Conservation (phyloP, 2,329 filamentous ascomycete genomes). For the Verticillium nubilum region DNA sequence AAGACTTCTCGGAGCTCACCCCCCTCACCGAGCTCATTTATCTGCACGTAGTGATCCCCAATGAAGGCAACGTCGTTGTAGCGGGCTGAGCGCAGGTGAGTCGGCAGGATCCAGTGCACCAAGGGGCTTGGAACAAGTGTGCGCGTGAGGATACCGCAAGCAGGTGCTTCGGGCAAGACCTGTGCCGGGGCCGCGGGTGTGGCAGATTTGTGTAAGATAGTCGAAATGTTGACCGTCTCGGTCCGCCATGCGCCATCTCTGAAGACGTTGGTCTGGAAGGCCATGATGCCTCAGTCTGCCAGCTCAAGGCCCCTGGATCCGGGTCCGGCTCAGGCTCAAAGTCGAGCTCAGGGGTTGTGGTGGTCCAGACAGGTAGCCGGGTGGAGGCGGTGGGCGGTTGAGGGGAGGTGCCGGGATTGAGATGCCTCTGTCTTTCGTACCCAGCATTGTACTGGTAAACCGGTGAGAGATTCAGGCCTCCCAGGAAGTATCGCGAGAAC, state of each 20-base stretch:
- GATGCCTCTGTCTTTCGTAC: background rate
- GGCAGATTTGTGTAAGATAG: constrained; percentile 32
- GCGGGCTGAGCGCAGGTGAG: constrained; percentile 62
- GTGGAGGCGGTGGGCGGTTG: background rate
- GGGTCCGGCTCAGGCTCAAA: background rate
- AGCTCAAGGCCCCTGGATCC: background rate
- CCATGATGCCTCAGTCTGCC: background rate
- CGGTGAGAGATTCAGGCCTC: background rate
- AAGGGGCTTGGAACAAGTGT: constrained; percentile 74
- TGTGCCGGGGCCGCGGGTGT: constrained; percentile 19
- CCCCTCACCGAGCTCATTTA: constrained; percentile 67
- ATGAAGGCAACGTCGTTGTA: constrained; percentile 84
- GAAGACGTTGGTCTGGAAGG: constrained; percentile 41
- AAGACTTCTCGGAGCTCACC: constrained; percentile 70
- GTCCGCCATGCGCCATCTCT: constrained; percentile 52
- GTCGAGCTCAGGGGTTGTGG: background rate
- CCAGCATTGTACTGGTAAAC: background rate
- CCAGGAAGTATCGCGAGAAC: background rate
- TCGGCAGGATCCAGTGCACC: constrained; percentile 72
- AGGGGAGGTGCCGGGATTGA: background rate
- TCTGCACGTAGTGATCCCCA: constrained; percentile 76
- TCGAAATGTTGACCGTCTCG: constrained; percentile 40
- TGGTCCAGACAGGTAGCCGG: background rate
- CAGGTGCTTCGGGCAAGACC: constrained; percentile 35
- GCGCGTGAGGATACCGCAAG: constrained; percentile 68